Base-by-base conservation (phyloP, 495 filamentous ascomycete species). In the Pseudomonodictys pantanalensis region DNA sequence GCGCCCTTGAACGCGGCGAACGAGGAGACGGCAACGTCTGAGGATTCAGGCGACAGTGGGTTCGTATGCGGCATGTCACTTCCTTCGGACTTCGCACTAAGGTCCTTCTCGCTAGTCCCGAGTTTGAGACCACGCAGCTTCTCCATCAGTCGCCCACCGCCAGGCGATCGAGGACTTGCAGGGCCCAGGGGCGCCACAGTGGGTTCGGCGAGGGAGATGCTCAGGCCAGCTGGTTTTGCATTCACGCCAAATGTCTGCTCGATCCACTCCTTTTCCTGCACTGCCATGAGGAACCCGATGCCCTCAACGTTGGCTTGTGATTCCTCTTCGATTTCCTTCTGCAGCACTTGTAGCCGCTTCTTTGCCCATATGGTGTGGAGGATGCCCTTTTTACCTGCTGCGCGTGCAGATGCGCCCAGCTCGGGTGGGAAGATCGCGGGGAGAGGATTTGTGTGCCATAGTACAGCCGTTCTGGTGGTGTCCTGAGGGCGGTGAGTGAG, bases 291-390 rank as follows among this genome's bases (percentile, higher is more conserved):
- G 44, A 92, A 73, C 3, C 86, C 89, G 22, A 95, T 80, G 28
- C 88, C 85, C 68, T 92, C 89, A 25, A 78, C 81, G 68, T 92
- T 92, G 24, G 73, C 77, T 62, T 71, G 72, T 62, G 82, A 62
- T 57, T 75, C 73, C 20, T 33, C 42, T 10, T 74, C 71, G 43
- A 76, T 74, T 59, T 76, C 73, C 24, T 47, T 46, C 45, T 71
- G 69, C 39, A 76, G 63, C 10, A 86, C 84, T 22, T 81, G 83
- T 22, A 92, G 74, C 15, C 89, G 78, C 70, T 87, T 84, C 77
- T 88, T 88, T 22, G 84, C 90, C 87, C 88, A 95, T 51, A 88
- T 83, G 8, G 88, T 91, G 67, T 92, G 89, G 56, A 92, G 71
- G 2, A 92, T 88, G 8, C 89, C 89, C 45, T 88, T 86, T 67